Evolutionary conservation across 2,329 filamentous ascomycete genomes (phyloP).

Genomic region (Aspergillus fumigatus): DNA sequence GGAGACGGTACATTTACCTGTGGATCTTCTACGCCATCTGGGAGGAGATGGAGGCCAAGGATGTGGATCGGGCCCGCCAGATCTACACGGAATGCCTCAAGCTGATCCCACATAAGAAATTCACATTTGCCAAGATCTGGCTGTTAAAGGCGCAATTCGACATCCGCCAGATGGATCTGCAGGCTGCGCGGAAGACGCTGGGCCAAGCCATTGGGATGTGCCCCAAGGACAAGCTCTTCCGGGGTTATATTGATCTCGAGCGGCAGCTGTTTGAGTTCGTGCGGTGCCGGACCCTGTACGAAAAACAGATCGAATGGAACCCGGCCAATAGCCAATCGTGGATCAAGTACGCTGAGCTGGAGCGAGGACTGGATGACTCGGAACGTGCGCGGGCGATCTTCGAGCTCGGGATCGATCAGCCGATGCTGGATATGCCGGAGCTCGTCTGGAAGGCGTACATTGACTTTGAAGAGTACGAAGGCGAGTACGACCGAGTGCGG

Average conservation of each 20-base stretch:
- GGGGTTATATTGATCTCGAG: slow-evolving; percentile 88
- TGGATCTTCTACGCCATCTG: slow-evolving; percentile 97
- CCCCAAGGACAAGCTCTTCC: slow-evolving; percentile 93
- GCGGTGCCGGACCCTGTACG: slow-evolving; percentile 83
- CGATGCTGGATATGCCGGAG: slow-evolving; percentile 91
- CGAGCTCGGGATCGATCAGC: slow-evolving; percentile 79
- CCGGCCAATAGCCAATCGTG: slow-evolving; percentile 85
- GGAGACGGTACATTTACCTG: slow-evolving; percentile 94
- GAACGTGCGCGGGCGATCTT: slow-evolving; percentile 87
- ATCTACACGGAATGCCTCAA: slow-evolving; percentile 87
- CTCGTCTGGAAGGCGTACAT: slow-evolving; percentile 97
- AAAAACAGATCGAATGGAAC: slow-evolving; percentile 93
- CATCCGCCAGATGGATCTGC: slow-evolving; percentile 76
- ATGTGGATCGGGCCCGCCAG: slow-evolving; percentile 73
- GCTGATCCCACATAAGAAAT: slow-evolving; percentile 89
- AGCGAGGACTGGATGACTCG: slow-evolving; percentile 83
- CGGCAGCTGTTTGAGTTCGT: slow-evolving; percentile 91
- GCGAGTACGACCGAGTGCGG: slow-evolving; percentile 79
- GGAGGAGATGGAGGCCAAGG: slow-evolving; percentile 83
- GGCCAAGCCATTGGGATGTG: slow-evolving; percentile 90
- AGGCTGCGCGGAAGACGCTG: slow-evolving; percentile 77
- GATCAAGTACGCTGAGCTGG: slow-evolving; percentile 94
- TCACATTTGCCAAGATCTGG: slow-evolving; percentile 97
- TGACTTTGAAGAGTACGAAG: slow-evolving; percentile 95
- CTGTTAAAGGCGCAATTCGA: slow-evolving; percentile 91